These are phyloP conservation scores for Martensiomyces pterosporus DNA, from an alignment of 192 early-diverging fungal genomes.

Conservation along the genomic window DNA sequence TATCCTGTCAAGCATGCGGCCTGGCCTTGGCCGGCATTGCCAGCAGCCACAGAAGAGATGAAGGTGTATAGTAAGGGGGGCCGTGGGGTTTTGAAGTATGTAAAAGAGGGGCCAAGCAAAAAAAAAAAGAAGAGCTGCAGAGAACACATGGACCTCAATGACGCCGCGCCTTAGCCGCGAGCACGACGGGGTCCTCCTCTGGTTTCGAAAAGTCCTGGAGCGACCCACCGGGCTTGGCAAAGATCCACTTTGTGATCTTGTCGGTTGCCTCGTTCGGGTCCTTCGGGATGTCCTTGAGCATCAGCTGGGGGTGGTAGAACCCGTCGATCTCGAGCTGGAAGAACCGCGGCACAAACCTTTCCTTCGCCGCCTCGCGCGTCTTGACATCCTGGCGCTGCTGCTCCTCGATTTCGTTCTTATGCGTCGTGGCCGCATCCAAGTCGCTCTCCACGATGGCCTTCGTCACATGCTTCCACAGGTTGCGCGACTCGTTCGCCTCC, in stretches of 20 bases:
- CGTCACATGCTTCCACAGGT: conserved; percentile 74
- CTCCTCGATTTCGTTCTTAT: conserved; percentile 73
- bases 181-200: conserved; percentile 35
- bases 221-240: conserved; percentile 27
- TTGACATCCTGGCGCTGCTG: conserved; percentile 60
- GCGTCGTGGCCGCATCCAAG: conserved; percentile 62
- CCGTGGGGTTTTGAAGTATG: no score
- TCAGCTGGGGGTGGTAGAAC: conserved; percentile 40
- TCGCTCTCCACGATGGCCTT: conserved; percentile 60
- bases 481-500: conserved; percentile 78
- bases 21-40: no score
- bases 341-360: conserved; percentile 60
- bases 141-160: no score
- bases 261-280: conserved; percentile 26
- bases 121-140: conserved; percentile 5
- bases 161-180: conserved; percentile 15
- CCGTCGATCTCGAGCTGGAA: conserved; percentile 54
- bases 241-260: conserved; percentile 33
- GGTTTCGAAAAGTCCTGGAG: conserved; percentile 29
- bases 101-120: not conserved
- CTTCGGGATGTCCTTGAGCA: conserved; percentile 25
- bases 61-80: no score
- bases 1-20: no score
- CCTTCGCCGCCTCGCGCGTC: conserved; percentile 51
- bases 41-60: no score